These are phyloP conservation scores for Rhizopus sp. DNA, from an alignment of 371 early-diverging fungal species.

Conservation along the genomic window DNA sequence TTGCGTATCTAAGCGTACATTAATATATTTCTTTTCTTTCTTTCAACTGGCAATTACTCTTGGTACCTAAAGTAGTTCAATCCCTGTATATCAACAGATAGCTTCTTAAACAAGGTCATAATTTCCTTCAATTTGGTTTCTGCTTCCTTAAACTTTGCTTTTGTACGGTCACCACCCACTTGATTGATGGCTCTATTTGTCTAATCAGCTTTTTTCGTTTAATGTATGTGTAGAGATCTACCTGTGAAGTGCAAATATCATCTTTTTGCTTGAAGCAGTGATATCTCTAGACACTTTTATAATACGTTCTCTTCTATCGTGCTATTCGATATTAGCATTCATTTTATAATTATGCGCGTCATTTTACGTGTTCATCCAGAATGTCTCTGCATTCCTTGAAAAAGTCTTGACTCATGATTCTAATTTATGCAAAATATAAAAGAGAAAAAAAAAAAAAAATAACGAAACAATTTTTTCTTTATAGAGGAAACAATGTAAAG, in stretches of 20 bases:
- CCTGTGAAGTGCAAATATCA: slow-evolving; percentile 69
- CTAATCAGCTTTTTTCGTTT: neutral
- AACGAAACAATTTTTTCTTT: too few relatives aligned
- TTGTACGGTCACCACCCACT: neutral
- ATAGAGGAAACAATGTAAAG: too few relatives aligned
- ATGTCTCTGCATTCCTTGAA: slow-evolving; percentile 29
- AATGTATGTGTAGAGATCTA: slow-evolving; percentile 5
- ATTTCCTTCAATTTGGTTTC: slow-evolving; percentile 49
- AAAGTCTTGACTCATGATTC: slow-evolving; percentile 16
- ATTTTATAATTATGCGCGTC: neutral
- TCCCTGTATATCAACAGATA: slow-evolving; percentile 52
- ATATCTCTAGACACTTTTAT: slow-evolving; percentile 70
- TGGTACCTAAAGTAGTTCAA: slow-evolving; percentile 48
- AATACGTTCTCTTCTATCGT: slow-evolving; percentile 60
- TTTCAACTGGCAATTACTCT: neutral
- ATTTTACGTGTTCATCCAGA: slow-evolving; percentile 37
- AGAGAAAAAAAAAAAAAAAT: neutral
- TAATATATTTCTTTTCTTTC: neutral
- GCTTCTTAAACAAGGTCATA: slow-evolving; percentile 48
- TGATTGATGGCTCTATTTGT: slow-evolving; percentile 5
- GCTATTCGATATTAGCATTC: slow-evolving; percentile 22
- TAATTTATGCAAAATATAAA: slow-evolving; percentile 13
- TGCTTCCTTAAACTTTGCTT: slow-evolving; percentile 40
- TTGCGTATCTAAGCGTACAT: slow-evolving; percentile 35
- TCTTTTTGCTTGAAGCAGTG: slow-evolving; percentile 62